A percentile compares a stretch with the other conserved stretches of the same genome.
Conservation (phyloP, 1,139 yeast species). For the Debaryomyces nepalensis region DNA sequence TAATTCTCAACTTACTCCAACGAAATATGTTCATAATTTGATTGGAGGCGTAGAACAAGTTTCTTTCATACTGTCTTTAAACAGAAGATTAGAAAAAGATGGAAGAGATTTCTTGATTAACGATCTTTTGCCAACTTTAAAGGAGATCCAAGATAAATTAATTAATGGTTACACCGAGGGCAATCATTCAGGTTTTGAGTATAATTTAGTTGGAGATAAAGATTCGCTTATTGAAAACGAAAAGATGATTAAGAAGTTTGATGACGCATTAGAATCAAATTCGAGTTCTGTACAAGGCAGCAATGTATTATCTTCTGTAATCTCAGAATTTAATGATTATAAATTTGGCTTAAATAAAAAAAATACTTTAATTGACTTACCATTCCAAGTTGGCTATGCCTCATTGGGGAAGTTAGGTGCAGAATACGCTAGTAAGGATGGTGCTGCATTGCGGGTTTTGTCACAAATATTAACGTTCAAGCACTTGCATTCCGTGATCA, state of each 20-base stretch:
- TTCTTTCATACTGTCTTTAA: constrained; percentile 66
- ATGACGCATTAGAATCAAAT: constrained; percentile 18
- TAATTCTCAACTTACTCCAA: constrained; percentile 63
- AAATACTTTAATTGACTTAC: constrained; percentile 65
- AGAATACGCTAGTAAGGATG: constrained; percentile 69
- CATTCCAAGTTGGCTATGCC: constrained; percentile 88
- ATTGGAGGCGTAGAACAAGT: constrained; percentile 79
- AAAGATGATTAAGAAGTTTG: constrained; percentile 41
- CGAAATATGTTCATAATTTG: constrained; percentile 64
- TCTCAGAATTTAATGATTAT: constrained; percentile 15
- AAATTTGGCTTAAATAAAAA: constrained; percentile 16
- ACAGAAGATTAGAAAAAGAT: constrained; percentile 47
- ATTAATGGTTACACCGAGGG: constrained; percentile 27
- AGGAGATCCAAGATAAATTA: constrained; percentile 55
- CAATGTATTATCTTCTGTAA: constrained; percentile 17
- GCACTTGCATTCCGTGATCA: constrained; percentile 82
- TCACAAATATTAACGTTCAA: constrained; percentile 83
- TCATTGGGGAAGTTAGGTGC: constrained; percentile 73
- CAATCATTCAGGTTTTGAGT: constrained; percentile 41
- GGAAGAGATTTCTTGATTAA: constrained; percentile 57
- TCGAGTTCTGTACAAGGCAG: neutral
- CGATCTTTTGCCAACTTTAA: constrained; percentile 67
- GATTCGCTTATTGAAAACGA: constrained; percentile 48
- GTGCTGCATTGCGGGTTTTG: constrained; percentile 83
- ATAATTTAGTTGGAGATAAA: constrained; percentile 64